Base-by-base conservation (phyloP, 768 basidiomycete species). In the Suillus spraguei region DNA sequence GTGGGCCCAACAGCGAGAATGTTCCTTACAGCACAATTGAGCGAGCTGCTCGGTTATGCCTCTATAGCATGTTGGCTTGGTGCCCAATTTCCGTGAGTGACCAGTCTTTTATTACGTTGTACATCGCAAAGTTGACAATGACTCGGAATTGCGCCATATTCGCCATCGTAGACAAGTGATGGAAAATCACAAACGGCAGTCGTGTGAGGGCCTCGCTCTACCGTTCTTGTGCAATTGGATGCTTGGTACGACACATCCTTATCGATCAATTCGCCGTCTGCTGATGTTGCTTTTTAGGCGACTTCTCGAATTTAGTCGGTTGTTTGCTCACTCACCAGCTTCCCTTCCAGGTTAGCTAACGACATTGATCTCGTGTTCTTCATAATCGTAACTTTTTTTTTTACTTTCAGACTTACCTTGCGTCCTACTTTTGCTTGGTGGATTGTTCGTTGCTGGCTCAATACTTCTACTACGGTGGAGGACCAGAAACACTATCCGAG, bases 191-290 rank as follows among this genome's bases (percentile, higher is more conserved):
- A 81, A 80, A 62, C 79, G 83, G 20, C 86, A 89, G 72, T 94
- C 92, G 50, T 94, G 91, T 72, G 94, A 95, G 69, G 91, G 96
- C 36, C 87, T 99, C 58, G 91, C 97, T 1, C 80, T 98, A 20
- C 95, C 96, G 0, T 99, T 99, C 76, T 83, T 99, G 60, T 82
- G 88, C 65, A 97, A 93, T 69, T 99, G 97, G 97, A 79, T 95
- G 63, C 81, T 93, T 28, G 95, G 95, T 95, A 70, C 69, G 85
- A 76, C 44, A 28, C 41, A 41, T 58, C 56, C 56, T 39, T 41
- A 58, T 41, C 24, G 39, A 58, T 32, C 20, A 28, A 41, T 41
- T 58, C 17, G 10, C 24, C 28, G 2, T 58, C 36, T 17, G 17
- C 39, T 41, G 17, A 58, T 28, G 5, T 56, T 53, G 39, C 54